These are phyloP conservation scores for Fusarium mexicanum DNA, from an alignment of 2,329 filamentous ascomycete genomes.

Conservation along the genomic window DNA sequence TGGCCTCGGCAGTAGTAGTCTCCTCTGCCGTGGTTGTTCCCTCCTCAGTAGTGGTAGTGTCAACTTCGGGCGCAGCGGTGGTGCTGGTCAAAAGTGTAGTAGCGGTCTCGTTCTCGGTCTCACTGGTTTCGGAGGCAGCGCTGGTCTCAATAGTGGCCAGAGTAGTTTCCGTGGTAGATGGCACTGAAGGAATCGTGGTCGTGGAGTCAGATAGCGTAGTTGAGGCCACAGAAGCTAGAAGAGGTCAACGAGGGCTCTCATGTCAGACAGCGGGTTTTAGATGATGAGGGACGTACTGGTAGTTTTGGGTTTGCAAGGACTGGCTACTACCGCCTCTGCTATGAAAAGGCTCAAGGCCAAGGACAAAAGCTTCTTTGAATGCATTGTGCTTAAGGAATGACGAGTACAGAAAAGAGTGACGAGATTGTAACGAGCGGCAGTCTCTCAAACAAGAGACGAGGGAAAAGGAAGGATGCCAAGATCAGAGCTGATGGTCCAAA, in stretches of 20 bases:
- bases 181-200: not conserved
- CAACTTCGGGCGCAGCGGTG: too few relatives aligned
- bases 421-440: not conserved
- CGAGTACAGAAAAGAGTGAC: not conserved
- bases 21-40: not conserved
- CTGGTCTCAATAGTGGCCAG: not conserved
- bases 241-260: rapidly evolving
- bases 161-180: not conserved
- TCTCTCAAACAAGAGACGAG: not conserved
- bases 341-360: not conserved
- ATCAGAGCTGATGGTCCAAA: not conserved
- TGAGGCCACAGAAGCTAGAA: not conserved
- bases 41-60: too few relatives aligned
- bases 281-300: not conserved
- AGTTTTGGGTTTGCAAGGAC: not conserved
- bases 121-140: not conserved
- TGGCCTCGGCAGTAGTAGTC: not conserved
- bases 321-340: not conserved
- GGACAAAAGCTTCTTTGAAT: not conserved
- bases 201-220: not conserved
- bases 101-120: not conserved
- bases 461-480: rapidly evolving
- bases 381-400: not conserved
- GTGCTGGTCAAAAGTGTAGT: not conserved
- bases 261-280: rapidly evolving